phyloP scores from a whole-genome alignment of 2,329 filamentous ascomycete species.

The Microsporum canis region DNA sequence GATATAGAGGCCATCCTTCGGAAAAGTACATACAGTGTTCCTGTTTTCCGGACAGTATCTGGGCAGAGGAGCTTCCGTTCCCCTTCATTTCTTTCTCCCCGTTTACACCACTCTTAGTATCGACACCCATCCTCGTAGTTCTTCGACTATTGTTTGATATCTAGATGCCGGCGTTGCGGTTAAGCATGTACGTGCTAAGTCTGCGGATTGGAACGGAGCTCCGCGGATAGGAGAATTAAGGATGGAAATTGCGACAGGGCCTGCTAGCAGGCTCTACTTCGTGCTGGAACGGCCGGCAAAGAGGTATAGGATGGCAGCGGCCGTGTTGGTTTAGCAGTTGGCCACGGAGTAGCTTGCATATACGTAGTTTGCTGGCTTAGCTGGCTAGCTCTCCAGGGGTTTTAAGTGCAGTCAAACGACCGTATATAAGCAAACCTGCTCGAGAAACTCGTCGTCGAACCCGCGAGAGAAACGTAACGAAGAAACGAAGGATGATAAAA shows the following conservation, averaged over 20 bases:
- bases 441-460: too few relatives aligned
- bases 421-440: too few relatives aligned
- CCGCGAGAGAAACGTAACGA: too few relatives aligned
- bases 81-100: not conserved
- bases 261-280: not conserved
- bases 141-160: not conserved
- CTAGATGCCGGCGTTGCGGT: not conserved
- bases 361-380: too few relatives aligned
- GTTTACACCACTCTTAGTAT: not conserved
- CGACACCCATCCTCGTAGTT: constrained; percentile 4
- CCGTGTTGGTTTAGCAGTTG: too few relatives aligned
- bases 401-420: too few relatives aligned
- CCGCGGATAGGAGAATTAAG: not conserved
- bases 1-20: not conserved
- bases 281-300: not conserved
- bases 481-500: not conserved
- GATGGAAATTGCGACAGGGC: not conserved
- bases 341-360: too few relatives aligned
- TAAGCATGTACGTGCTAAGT: not conserved
- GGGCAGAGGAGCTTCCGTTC: constrained; percentile 27
- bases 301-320: not conserved
- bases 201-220: not conserved
- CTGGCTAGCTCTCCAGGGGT: too few relatives aligned
- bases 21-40: constrained; percentile 65
- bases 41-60: constrained; percentile 81